Percentiles rank a stretch among this genome's conserved stretches.
These are phyloP conservation scores for Eucalyptus rudis DNA, from an alignment of 345 rosid genomes.

Conservation along the genomic window DNA sequence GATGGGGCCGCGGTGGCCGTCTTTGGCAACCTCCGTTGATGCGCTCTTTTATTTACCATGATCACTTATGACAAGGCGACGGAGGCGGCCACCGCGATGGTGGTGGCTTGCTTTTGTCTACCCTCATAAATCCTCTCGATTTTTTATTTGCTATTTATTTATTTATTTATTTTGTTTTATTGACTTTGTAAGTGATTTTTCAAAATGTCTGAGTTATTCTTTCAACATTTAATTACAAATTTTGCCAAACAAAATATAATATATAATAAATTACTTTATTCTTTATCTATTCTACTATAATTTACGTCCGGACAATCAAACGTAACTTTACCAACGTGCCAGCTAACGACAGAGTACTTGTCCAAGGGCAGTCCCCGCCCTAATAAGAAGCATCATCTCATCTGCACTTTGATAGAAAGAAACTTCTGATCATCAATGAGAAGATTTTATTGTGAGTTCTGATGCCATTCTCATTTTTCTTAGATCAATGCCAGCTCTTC, in stretches of 20 bases:
- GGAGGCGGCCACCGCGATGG: not conserved
- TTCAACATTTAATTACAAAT: not conserved
- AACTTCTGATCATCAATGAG: not conserved
- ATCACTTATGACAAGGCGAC: not conserved
- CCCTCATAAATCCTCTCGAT: not conserved
- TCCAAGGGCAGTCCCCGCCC: not conserved
- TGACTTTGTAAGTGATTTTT: not conserved
- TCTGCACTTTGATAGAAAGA: not conserved
- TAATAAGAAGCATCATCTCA: not conserved
- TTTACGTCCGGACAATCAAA: rapidly evolving
- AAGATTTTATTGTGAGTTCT: not conserved
- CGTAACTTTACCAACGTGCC: too few relatives aligned
- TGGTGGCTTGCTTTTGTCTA: not conserved
- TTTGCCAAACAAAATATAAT: not conserved
- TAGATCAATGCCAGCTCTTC: not conserved
- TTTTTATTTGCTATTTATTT: not conserved
- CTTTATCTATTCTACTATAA: not conserved
- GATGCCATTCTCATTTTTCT: not conserved
- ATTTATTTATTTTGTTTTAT: not conserved
- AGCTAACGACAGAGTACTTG: rapidly evolving
- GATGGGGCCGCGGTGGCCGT: not conserved
- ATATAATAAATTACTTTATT: too few relatives aligned
- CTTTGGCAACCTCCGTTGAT: not conserved
- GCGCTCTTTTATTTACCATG: too few relatives aligned
- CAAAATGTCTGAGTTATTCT: not conserved